Base-by-base conservation (phyloP, 2,329 filamentous ascomycete species). In the Talaromyces sp. region DNA sequence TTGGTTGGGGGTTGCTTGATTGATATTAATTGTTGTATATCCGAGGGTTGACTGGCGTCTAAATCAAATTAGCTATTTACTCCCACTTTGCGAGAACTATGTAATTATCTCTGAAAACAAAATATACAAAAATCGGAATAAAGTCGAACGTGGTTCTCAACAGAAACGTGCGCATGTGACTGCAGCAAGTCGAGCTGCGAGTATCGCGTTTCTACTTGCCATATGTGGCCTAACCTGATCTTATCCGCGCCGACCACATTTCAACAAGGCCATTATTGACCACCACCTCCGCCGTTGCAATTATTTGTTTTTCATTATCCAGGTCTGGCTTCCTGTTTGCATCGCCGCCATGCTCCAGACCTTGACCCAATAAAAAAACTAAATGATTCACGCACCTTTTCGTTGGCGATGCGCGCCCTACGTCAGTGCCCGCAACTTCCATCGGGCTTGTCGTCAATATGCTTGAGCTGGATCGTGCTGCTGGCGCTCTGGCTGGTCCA, bases 391-490 rank as follows among this genome's bases (percentile, higher is more conserved):
- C 61, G 52, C 52, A 57, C 60, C 54, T 15, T 39, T n/a, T 63
- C 66, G 67, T 65, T 66, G 68, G 72, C 73, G 70, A 78, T 77
- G 76, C 72, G 70, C 70, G 72, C 71, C 72, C 73, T 71, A 76
- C 76, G 74, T 70, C 69, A 71, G 68, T 71, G 69, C 67, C 71
- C 64, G 64, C 70, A 68, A 65, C 73, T 76, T 74, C 71, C 68
- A 57, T 44, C 56, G 68, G 65, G 69, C 68, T 66, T 68, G 63
- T 67, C 63, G 66, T 67, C 67, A 68, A 64, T 67, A 70, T 75
- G 73, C 68, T 66, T 70, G 67, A 65, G 69, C 63, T 74, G 71
- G 70, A 22, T 62, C 30, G 30, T 59, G 63, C 64, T 74, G 47
- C 63, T 75, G 64, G 68, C 69, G 64, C 68, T 74, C 67, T 77